Evolutionary conservation across 163 green algal genomes (phyloP), one percentile per base, ranked within the genome.

Genomic region (Chlorella variabilis): DNA sequence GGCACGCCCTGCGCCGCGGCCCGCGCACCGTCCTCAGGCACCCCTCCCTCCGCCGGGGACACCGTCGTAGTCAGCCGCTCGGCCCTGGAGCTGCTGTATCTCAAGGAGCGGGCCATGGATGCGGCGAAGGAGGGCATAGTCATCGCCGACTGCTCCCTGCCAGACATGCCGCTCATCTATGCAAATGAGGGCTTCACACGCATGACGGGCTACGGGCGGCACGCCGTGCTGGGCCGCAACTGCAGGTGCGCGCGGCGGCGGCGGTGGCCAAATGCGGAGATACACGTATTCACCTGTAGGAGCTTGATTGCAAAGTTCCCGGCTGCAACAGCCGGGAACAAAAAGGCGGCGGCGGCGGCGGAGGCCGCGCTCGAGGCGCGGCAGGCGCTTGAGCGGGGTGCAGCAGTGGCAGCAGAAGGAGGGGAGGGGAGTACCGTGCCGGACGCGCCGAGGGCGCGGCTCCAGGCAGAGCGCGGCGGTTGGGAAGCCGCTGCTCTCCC

Each of bases 121-220:
- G 58, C 75, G 9, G 77, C 92, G 8, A 85, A 89, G 15, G 92
- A 96, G 83, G 93, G 93, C 27, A 94, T 96, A 75, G 93, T 91
- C 21, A 95, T 96, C 48, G 89, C 91, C 15, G 93, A 96, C 81
- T 82, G 87, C 20, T 86, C 45, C 29, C 51, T 80, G 48, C 89
- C 92, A 31, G 93, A 97, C 69, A 88, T 86, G 58, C 92, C 93
- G 11, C 68, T 97, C n/a, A 86, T 94, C 13, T 96, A 96, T 71
- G 86, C 87, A 33, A 97, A 96, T 75, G 71, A 89, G 21, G 91
- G 85, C 9, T 97, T 97, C 85, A 80, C 85, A 2, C 66, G 84
- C 51, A 94, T 97, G 66, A 97, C 92, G 0, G 94, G 94, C 1
- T 97, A 96, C 79, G 70, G 71, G 20, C 42, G 58, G 25, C 83